These are phyloP conservation scores for Fusarium mangiferae DNA, from an alignment of 2,329 filamentous ascomycete species.

Conservation along the genomic window DNA sequence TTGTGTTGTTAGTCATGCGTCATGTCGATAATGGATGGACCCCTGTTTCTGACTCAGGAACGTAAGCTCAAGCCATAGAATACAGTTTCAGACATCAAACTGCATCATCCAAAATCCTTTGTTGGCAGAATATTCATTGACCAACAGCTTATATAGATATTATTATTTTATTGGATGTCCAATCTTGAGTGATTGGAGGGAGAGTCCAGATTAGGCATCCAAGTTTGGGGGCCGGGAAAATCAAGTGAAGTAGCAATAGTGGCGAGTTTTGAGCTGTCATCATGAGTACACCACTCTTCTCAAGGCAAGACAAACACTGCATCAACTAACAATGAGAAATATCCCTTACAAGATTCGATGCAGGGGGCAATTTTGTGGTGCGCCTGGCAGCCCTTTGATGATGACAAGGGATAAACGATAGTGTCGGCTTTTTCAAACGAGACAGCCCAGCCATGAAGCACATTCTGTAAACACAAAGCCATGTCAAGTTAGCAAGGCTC, in stretches of 20 bases:
- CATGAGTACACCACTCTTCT: background rate
- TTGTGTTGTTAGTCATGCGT: background rate
- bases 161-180: background rate
- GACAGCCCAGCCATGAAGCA: background rate
- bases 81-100: background rate
- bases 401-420: background rate
- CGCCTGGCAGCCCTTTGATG: background rate
- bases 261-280: background rate
- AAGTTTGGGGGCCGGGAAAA: background rate
- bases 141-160: rapidly evolving
- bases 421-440: background rate
- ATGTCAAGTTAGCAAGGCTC: too few species aligned
- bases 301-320: too few species aligned
- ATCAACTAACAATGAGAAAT: rapidly evolving
- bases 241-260: background rate
- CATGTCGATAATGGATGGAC: background rate
- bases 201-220: background rate
- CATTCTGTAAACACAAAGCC: rapidly evolving
- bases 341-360: too few species aligned
- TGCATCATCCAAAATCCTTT: background rate
- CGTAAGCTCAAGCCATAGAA: background rate
- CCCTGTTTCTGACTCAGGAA: background rate
- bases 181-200: background rate
- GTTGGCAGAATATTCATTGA: rapidly evolving
- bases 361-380: too few species aligned